phyloP scores from a whole-genome alignment of 768 basidiomycete genomes.

The Asterophora parasitica region DNA sequence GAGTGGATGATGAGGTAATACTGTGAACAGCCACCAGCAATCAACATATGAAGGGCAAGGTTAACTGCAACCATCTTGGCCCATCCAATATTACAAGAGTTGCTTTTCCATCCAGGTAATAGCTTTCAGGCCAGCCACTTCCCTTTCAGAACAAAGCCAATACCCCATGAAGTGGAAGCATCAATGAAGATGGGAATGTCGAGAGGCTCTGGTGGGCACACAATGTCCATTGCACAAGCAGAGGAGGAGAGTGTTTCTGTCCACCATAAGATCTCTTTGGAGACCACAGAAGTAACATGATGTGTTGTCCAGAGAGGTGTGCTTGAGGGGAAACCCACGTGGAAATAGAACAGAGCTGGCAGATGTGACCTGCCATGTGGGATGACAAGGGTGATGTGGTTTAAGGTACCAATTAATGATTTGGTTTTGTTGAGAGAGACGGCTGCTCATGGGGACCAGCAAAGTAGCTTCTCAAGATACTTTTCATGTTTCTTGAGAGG shows the following conservation, averaged over 20 bases:
- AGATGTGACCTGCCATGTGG: constrained; percentile 26
- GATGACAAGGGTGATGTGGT: constrained; percentile 30
- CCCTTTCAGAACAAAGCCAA: constrained; percentile 10
- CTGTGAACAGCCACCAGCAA: constrained; percentile 16
- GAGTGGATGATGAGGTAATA: constrained; percentile 27
- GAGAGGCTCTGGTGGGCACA: not conserved
- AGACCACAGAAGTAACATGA: constrained; percentile 11
- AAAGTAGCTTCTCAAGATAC: constrained; percentile 14
- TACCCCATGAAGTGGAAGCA: constrained; percentile 18
- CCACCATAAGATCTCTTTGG: constrained; percentile 27
- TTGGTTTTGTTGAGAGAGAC: constrained; percentile 20
- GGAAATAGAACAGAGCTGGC: constrained; percentile 27
- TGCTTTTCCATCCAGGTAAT: constrained; percentile 18
- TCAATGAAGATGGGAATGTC: constrained; percentile 25
- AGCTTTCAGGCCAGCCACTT: constrained; percentile 26
- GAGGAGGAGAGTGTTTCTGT: not conserved
- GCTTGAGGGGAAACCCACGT: constrained; percentile 17
- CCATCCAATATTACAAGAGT: constrained; percentile 33
- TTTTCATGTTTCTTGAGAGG: not conserved
- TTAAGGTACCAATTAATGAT: constrained; percentile 28
- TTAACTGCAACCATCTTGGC: constrained; percentile 39
- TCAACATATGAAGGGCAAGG: constrained; percentile 25
- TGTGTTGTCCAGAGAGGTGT: constrained; percentile 11
- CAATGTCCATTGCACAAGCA: constrained; percentile 10
- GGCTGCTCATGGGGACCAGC: constrained; percentile 11